These are phyloP conservation scores for Neoboletus subvelutipes DNA, from an alignment of 768 basidiomycete genomes.

Conservation along the genomic window DNA sequence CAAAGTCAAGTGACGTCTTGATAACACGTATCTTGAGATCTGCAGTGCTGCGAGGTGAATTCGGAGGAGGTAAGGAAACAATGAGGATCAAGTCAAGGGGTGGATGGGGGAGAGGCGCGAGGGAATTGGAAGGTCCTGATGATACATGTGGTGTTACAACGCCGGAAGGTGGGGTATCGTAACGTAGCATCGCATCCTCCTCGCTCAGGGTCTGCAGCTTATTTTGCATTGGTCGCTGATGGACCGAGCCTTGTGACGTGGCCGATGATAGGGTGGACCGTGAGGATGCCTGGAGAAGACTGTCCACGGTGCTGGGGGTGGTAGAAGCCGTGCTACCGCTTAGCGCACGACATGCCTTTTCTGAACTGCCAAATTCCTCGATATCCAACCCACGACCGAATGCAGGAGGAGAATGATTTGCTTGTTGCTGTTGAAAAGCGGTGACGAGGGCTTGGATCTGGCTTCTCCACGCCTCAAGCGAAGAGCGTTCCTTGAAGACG, in stretches of 20 bases:
- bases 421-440: conserved; percentile 60
- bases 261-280: conserved; percentile 73
- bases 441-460: conserved; percentile 79
- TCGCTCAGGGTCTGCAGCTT: conserved; percentile 70
- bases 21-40: conserved; percentile 88
- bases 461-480: conserved; percentile 84
- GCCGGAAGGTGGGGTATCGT: conserved; percentile 48
- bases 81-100: conserved; percentile 92
- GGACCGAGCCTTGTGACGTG: conserved; percentile 64
- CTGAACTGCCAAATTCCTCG: conserved; percentile 78
- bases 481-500: conserved; percentile 88
- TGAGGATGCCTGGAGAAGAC: conserved; percentile 62
- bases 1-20: conserved; percentile 83
- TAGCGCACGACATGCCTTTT: conserved; percentile 76
- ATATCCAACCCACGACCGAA: conserved; percentile 48
- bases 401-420: conserved; percentile 32
- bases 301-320: conserved; percentile 58
- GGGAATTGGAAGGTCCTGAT: conserved; percentile 74
- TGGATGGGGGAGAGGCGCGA: conserved; percentile 80
- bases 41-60: conserved; percentile 71
- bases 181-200: conserved; percentile 63
- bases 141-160: conserved; percentile 72
- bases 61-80: conserved; percentile 78
- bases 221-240: conserved; percentile 34
- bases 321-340: conserved; percentile 69